phyloP scores from a whole-genome alignment of 2,329 filamentous ascomycete genomes.

The Sclerotinia sclerotiorum region DNA sequence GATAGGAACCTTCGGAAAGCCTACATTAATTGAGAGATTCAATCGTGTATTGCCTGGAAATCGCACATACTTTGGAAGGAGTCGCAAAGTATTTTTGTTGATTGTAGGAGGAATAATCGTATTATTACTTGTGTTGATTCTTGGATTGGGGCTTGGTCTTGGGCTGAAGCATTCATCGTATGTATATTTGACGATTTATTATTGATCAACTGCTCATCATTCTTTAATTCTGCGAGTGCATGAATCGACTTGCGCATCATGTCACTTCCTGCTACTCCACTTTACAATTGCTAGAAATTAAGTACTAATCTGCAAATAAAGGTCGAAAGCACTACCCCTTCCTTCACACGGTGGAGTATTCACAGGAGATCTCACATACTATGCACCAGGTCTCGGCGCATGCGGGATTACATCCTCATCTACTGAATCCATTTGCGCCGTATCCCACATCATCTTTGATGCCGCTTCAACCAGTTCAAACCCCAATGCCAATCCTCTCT shows the following conservation, averaged over 20 bases:
- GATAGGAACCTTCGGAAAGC: background rate
- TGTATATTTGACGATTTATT: constrained; percentile 27
- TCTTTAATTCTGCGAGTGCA: background rate
- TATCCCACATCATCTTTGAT: constrained; percentile 69
- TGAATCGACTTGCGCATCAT: background rate
- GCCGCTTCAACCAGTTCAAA: constrained; percentile 51
- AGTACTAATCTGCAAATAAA: constrained; percentile 22
- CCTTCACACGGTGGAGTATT: constrained; percentile 53
- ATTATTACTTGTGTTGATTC: constrained; percentile 39
- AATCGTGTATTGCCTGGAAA: constrained; percentile 20
- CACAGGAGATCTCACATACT: constrained; percentile 69
- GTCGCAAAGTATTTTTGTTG: constrained; percentile 26
- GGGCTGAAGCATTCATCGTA: constrained; percentile 30
- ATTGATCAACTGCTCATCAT: constrained; percentile 27
- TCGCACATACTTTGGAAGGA: constrained; percentile 29
- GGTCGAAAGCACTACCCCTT: constrained; percentile 48
- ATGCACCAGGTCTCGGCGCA: constrained; percentile 63
- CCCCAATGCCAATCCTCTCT: constrained; percentile 66
- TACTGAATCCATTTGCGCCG: constrained; percentile 61
- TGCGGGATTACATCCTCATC: constrained; percentile 60
- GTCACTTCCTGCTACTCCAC: constrained; percentile 7
- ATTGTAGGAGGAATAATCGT: constrained; percentile 18
- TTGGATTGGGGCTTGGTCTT: constrained; percentile 42
- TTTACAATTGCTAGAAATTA: background rate
- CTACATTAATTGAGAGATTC: constrained; percentile 5